These are phyloP conservation scores for Juncus effusus DNA, from an alignment of 176 grass and related monocot species.

Conservation along the genomic window DNA sequence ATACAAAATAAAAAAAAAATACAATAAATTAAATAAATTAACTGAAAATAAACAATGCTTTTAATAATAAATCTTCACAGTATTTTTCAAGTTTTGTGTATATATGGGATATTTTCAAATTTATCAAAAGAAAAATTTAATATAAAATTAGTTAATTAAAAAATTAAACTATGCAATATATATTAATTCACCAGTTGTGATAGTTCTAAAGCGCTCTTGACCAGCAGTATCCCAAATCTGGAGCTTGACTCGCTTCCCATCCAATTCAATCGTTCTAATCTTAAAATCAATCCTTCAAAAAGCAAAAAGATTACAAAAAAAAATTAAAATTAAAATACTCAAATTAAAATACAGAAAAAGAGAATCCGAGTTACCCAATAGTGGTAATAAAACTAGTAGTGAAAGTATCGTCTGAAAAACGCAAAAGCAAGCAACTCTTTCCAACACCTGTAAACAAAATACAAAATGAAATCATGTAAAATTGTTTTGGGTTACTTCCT, in stretches of 20 bases:
- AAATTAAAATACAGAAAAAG: neutral
- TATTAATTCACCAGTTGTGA: constrained; percentile 43
- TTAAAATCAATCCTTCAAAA: constrained; percentile 80
- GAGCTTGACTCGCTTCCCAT: constrained; percentile 79
- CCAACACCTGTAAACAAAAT: constrained; percentile 25
- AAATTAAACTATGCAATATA: no score
- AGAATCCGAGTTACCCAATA: constrained; percentile 20
- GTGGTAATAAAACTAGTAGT: constrained; percentile 32
- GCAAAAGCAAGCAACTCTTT: constrained; percentile 29
- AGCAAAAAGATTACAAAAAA: constrained; percentile 1
- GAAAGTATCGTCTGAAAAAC: constrained; percentile 28
- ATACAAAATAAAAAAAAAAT: neutral
- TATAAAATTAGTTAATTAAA: no score
- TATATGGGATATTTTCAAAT: no score
- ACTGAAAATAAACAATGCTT: neutral
- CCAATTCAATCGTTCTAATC: constrained; percentile 80
- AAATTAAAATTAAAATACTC: neutral
- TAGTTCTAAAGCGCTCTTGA: constrained; percentile 88
- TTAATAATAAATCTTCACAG: no score
- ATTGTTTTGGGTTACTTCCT: no score
- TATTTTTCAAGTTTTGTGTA: no score
- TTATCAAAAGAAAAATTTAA: no score
- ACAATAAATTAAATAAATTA: neutral
- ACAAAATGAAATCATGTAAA: no score
- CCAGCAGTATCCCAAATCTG: constrained; percentile 96